A percentile compares a stretch with the other conserved stretches of the same genome.
phyloP scores from a whole-genome alignment of 257 asterid species.

The Solanum bulbocastanum region DNA sequence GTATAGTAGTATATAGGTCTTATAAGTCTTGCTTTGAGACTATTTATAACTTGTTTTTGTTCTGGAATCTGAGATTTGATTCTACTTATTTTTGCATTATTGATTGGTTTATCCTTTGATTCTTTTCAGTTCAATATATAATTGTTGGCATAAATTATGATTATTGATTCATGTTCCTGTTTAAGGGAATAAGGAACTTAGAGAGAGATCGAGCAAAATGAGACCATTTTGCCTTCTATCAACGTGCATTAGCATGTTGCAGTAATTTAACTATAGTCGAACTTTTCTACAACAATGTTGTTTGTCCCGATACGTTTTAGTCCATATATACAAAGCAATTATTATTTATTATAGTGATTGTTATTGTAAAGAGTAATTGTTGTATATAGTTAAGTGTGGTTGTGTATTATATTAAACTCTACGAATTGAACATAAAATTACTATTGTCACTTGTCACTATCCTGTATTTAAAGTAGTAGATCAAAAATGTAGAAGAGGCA shows the following conservation, averaged over 20 bases:
- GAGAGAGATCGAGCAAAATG: neutral
- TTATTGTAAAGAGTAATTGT: too few relatives aligned
- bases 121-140: neutral
- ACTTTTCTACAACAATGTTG: too few relatives aligned
- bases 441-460: too few relatives aligned
- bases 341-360: neutral
- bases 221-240: neutral
- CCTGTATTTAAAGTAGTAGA: neutral
- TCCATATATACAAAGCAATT: too few relatives aligned
- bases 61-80: neutral
- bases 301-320: neutral
- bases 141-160: neutral
- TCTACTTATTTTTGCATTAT: neutral
- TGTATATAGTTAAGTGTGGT: too few relatives aligned
- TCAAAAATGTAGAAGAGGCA: too few relatives aligned
- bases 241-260: neutral
- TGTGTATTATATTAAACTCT: neutral
- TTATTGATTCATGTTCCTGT: neutral
- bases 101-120: neutral
- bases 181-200: neutral
- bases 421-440: too few relatives aligned
- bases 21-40: neutral
- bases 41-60: neutral
- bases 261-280: too few relatives aligned
- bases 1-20: neutral